phyloP scores from a whole-genome alignment of 2,329 filamentous ascomycete genomes.

The Aspergillus bombycis region DNA sequence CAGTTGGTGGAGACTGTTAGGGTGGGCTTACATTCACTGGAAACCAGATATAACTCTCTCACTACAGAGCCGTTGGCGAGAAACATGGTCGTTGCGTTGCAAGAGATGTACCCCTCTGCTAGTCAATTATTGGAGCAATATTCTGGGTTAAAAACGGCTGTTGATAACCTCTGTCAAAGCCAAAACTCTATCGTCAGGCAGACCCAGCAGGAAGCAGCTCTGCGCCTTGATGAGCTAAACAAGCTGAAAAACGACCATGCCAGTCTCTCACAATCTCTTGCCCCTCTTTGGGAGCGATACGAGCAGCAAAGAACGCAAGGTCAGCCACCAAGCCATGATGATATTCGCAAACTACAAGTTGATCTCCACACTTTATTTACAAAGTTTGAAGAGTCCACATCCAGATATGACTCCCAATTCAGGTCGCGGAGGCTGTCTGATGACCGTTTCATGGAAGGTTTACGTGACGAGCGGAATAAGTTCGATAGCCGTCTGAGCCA shows the following conservation, averaged over 20 bases:
- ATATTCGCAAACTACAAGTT: slow-evolving; percentile 11
- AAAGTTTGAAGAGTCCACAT: slow-evolving; percentile 9
- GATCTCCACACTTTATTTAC: slow-evolving; percentile 9
- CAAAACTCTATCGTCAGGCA: neutral
- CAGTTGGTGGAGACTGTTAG: slow-evolving; percentile 20
- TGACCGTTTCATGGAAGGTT: neutral
- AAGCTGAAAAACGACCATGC: slow-evolving; percentile 7
- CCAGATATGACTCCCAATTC: neutral
- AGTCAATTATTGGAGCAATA: slow-evolving; percentile 27
- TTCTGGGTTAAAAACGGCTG: slow-evolving; percentile 17
- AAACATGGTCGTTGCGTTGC: slow-evolving; percentile 38
- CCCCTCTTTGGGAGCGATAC: slow-evolving; percentile 5
- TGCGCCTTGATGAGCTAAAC: slow-evolving; percentile 9
- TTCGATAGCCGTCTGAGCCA: neutral
- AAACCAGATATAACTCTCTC: slow-evolving; percentile 56
- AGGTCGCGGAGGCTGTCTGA: neutral
- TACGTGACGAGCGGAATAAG: neutral
- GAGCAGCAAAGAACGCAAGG: neutral
- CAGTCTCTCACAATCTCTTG: slow-evolving; percentile 10
- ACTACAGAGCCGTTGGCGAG: slow-evolving; percentile 40
- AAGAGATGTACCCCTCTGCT: slow-evolving; percentile 40
- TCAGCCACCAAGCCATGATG: slow-evolving; percentile 12
- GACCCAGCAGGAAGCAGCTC: slow-evolving; percentile 10
- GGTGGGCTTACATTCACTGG: slow-evolving; percentile 43
- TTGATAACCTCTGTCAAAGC: slow-evolving; percentile 14